Base-by-base conservation (phyloP, 208 protist species). In the Crithidia thermophila region DNA sequence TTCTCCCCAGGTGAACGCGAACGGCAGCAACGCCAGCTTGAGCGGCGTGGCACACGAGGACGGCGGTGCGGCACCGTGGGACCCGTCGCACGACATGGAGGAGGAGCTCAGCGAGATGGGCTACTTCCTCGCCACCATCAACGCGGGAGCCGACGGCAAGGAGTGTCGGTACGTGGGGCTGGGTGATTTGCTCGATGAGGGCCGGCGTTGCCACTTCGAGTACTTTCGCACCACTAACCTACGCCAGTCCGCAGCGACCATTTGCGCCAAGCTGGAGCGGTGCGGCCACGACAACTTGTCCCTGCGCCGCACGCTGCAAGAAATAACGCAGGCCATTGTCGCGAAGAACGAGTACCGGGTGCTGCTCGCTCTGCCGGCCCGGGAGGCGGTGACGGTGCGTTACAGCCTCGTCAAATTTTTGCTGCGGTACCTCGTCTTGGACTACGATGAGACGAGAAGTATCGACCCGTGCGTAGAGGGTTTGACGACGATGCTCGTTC, bases 361-460 rank as follows among this genome's bases (percentile, higher is more conserved):
- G 0, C 10, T 64, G 5, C 20, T 52, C 25, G 21, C 18, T 0
- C 39, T 75, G 0, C 36, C 50, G 10, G 13, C 27, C 18, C 42
- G 11, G 6, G 45, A 64, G 37, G 20, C 16, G 11, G 2, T 28
- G 10, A 43, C 55, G 61, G 74, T 96, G 61, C 84, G 90, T 11
- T 77, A 91, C 65, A 59, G 77, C 11, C 59, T 91, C 8, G 62
- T 96, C 42, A 77, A 92, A 40, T 62, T 80, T 28, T 49, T 90
- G 13, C 63, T 96, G 0, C 71, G 80, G 27, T 52, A 60, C 21
- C 60, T 95, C 4, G 71, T 75, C 16, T 0, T 11, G 4, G 16
- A 49, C 14, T 14, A 57, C 31, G 45, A 64, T 21, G 4, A 27
- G 58, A 61, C 73, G 34, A 13, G 68, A 6, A 77, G 66, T 43